Conservation (phyloP, 257 asterid genomes). For the Oldenlandia corymbosa region DNA sequence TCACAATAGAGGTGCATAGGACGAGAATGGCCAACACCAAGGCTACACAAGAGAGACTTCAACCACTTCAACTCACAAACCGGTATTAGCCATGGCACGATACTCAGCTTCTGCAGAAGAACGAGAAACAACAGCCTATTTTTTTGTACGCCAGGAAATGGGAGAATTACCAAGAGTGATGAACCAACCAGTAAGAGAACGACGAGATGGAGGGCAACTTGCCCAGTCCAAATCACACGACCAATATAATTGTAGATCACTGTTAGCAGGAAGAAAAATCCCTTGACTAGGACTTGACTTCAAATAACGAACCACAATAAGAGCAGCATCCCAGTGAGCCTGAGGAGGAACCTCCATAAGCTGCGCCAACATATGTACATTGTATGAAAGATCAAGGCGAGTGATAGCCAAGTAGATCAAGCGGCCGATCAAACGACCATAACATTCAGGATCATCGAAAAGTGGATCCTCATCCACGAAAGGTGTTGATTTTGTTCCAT, state of each 20-base stretch:
- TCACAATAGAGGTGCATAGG: not conserved
- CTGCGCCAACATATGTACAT: slow-evolving; percentile 4
- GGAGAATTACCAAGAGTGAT: not conserved
- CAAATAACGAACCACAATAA: not conserved
- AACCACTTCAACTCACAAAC: not conserved
- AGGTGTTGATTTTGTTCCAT: slow-evolving; percentile 10
- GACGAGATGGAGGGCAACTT: slow-evolving; percentile 2
- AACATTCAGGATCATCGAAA: not conserved
- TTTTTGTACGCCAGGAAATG: not conserved
- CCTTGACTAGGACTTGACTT: no score
- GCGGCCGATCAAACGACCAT: slow-evolving; percentile 9
- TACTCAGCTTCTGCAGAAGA: slow-evolving; percentile 4
- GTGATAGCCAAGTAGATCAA: slow-evolving; percentile 15
- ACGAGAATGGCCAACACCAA: not conserved
- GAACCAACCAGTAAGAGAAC: not conserved
- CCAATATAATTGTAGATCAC: not conserved
- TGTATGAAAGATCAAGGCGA: slow-evolving; percentile 8
- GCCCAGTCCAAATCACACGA: slow-evolving; percentile 10
- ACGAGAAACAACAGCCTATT: not conserved
- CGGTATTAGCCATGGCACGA: not conserved
- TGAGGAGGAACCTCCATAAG: slow-evolving; percentile 6
- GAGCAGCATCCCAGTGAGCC: slow-evolving; percentile 8
- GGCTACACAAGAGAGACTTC: not conserved
- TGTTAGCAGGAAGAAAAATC: not conserved
- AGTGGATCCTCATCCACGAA: not conserved